A percentile compares a stretch with the other conserved stretches of the same genome.
Evolutionary conservation across 2,329 filamentous ascomycete genomes (phyloP).

Genomic region (Aspergillus puulaauensis): DNA sequence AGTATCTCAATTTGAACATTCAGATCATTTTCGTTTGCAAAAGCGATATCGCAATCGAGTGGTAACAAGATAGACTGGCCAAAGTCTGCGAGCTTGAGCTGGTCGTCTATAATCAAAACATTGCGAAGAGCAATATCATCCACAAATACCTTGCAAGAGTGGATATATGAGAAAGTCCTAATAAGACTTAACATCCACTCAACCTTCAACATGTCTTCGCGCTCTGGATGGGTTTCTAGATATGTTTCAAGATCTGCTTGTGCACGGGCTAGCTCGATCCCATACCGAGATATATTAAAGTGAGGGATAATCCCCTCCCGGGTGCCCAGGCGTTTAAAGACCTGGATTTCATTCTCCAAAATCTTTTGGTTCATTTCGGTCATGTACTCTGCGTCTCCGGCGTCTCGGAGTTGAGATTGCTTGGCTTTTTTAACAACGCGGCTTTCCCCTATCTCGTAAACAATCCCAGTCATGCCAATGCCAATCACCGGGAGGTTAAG

Average conservation of each 20-base stretch:
- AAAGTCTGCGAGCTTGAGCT: conserved; percentile 16
- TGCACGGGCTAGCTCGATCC: conserved; percentile 19
- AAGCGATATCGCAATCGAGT: conserved; percentile 5
- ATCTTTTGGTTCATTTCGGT: conserved; percentile 19
- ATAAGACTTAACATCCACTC: conserved; percentile 9
- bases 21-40: conserved; percentile 5
- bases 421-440: neutral
- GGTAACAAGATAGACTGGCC: conserved; percentile 13
- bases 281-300: conserved; percentile 18
- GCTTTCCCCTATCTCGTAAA: too few relatives aligned
- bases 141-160: conserved; percentile 12
- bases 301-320: conserved; percentile 15
- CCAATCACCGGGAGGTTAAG: too few relatives aligned
- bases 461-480: too few relatives aligned
- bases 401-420: neutral
- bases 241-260: conserved; percentile 15
- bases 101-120: conserved; percentile 11
- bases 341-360: conserved; percentile 18
- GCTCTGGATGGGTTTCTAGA: conserved; percentile 8
- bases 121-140: conserved; percentile 14
- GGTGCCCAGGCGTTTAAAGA: conserved; percentile 17
- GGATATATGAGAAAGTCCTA: neutral
- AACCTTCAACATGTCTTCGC: neutral
- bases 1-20: conserved; percentile 11
- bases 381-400: conserved; percentile 23